Percentiles rank a stretch among this genome's conserved stretches.
phyloP scores from a whole-genome alignment of 306 rosid genomes.

The Gastrolobium bilobum region DNA sequence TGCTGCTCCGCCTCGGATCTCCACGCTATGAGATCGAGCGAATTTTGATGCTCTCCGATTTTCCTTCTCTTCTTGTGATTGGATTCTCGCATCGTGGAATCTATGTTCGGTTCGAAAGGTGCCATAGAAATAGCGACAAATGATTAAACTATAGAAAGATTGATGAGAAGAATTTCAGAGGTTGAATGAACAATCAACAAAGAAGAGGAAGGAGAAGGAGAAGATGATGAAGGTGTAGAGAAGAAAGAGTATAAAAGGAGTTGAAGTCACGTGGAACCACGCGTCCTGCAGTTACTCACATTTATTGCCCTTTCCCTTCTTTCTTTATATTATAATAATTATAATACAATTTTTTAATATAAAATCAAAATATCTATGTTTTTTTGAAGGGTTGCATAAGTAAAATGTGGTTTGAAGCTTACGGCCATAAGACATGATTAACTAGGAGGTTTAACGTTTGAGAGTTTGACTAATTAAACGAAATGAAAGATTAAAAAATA shows the following conservation, averaged over 20 bases:
- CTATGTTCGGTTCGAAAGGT: constrained; percentile 46
- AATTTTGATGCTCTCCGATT: constrained; percentile 45
- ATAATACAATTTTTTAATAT: background rate
- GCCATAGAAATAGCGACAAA: constrained; percentile 48
- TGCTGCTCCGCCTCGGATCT: constrained; percentile 71
- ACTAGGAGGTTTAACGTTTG: constrained; percentile 22
- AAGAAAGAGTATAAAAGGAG: constrained; percentile 54
- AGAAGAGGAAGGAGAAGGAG: background rate
- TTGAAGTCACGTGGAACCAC: constrained; percentile 66
- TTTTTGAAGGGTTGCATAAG: constrained; percentile 1
- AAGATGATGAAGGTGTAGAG: background rate
- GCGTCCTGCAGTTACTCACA: constrained; percentile 59
- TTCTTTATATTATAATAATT: background rate
- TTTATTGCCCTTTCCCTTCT: constrained; percentile 42
- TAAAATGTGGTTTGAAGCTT: background rate
- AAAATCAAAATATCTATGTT: no score
- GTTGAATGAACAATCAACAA: background rate
- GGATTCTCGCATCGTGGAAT: constrained; percentile 49
- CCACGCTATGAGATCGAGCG: constrained; percentile 59
- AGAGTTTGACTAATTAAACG: constrained; percentile 39
- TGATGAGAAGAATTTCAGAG: background rate
- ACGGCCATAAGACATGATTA: background rate
- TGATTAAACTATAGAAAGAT: background rate
- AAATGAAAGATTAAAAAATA: constrained; percentile 43
- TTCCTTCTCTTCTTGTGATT: constrained; percentile 64